These are phyloP conservation scores for Erodium chrysanthum DNA, from an alignment of 441 rosid genomes.

Conservation along the genomic window DNA sequence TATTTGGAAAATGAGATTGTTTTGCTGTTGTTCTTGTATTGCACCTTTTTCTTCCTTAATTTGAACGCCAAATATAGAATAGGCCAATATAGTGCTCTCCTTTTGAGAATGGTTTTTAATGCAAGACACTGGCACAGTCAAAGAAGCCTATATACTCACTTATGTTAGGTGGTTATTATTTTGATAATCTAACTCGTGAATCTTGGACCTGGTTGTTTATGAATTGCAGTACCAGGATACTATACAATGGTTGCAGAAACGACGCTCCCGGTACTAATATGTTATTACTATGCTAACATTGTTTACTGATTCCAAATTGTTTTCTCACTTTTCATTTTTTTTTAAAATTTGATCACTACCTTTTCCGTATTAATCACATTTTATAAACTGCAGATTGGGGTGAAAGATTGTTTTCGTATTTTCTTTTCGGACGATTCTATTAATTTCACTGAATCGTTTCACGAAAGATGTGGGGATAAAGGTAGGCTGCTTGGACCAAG, in stretches of 20 bases:
- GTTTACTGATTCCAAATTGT: constrained; percentile 10
- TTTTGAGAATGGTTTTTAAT: background rate
- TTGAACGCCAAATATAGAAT: no score
- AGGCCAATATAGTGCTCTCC: background rate
- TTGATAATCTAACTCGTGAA: background rate
- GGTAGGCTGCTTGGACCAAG: constrained; percentile 35
- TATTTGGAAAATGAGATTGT: no score
- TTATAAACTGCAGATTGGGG: constrained; percentile 51
- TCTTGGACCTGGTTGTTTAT: constrained; percentile 20
- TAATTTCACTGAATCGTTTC: constrained; percentile 65
- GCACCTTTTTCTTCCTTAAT: background rate
- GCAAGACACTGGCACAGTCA: background rate
- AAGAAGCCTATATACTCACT: background rate
- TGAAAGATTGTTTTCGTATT: constrained; percentile 63
- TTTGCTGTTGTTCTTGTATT: background rate
- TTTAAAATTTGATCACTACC: background rate
- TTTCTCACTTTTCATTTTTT: constrained; percentile 13
- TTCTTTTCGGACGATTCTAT: constrained; percentile 60
- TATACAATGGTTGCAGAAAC: constrained; percentile 64
- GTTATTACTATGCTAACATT: constrained; percentile 14
- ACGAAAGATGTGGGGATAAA: constrained; percentile 75
- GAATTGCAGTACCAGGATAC: constrained; percentile 61
- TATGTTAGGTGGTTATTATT: background rate
- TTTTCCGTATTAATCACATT: constrained; percentile 2
- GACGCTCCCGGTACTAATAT: constrained; percentile 52